Evolutionary conservation across 805 yeast genomes (phyloP).

Genomic region (Blastobotrys peoriensis): DNA sequence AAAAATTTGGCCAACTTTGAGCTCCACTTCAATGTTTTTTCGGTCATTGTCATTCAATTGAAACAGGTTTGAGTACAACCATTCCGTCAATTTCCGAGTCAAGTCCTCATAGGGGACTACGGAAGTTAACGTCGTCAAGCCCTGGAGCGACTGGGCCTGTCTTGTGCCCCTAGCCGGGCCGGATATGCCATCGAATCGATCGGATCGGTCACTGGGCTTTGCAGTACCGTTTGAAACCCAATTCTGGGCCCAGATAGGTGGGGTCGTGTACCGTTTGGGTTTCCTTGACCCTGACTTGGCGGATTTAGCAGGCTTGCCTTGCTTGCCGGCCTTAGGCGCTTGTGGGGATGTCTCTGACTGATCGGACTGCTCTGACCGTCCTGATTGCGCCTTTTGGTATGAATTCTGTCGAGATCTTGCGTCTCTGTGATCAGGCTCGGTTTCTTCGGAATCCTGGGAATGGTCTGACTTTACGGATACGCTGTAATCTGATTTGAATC

Average conservation of each 20-base stretch:
- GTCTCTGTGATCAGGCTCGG: neutral
- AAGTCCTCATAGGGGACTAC: constrained; percentile 74
- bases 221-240: constrained; percentile 33
- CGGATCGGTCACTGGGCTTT: too few relatives aligned
- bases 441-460: neutral
- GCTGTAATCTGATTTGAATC: neutral
- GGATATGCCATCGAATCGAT: constrained; percentile 21
- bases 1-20: constrained; percentile 30
- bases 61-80: constrained; percentile 78
- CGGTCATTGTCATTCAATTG: constrained; percentile 22
- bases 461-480: neutral
- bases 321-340: neutral
- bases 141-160: constrained; percentile 24
- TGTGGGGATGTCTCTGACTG: too few relatives aligned
- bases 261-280: constrained; percentile 56
- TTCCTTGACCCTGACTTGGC: constrained; percentile 29
- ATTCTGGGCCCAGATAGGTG: constrained; percentile 82
- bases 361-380: too few relatives aligned
- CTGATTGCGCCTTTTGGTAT: too few relatives aligned
- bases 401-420: too few relatives aligned
- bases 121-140: constrained; percentile 57
- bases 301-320: constrained; percentile 1
- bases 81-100: constrained; percentile 74
- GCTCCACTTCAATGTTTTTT: constrained; percentile 40
- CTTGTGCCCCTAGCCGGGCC: neutral